These are phyloP conservation scores for Cryptococcus amylolentus DNA, from an alignment of 1,284 basidiomycete genomes.

Conservation along the genomic window DNA sequence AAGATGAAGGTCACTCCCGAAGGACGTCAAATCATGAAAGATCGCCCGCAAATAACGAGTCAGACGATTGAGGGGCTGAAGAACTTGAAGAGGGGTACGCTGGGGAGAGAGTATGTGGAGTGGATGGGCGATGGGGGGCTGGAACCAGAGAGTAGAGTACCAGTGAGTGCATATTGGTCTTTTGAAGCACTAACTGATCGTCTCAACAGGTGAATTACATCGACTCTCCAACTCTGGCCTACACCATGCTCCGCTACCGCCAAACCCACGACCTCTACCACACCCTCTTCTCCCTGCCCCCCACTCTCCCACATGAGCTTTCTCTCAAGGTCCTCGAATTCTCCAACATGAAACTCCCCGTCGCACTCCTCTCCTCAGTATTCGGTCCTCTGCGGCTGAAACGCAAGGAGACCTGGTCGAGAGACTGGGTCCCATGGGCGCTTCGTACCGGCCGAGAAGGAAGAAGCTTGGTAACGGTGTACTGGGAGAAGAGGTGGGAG, in stretches of 20 bases:
- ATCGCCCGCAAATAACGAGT: constrained; percentile 77
- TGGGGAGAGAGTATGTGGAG: constrained; percentile 81
- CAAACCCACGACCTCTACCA: constrained; percentile 84
- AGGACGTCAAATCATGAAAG: constrained; percentile 75
- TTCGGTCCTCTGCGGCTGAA: constrained; percentile 59
- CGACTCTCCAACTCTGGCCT: constrained; percentile 85
- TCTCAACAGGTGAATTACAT: constrained; percentile 81
- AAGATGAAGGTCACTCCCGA: constrained; percentile 74
- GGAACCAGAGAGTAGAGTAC: constrained; percentile 91
- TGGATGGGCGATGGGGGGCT: constrained; percentile 89
- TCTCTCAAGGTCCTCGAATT: constrained; percentile 95
- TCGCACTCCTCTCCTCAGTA: constrained; percentile 74
- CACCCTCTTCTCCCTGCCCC: constrained; percentile 75
- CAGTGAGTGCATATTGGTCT: constrained; percentile 56
- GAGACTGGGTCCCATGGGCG: constrained; percentile 87
- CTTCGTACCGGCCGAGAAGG: constrained; percentile 70
- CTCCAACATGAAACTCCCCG: constrained; percentile 85
- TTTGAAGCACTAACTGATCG: background rate
- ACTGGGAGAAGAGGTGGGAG: constrained; percentile 95
- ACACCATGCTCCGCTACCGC: constrained; percentile 96
- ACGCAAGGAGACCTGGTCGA: constrained; percentile 36
- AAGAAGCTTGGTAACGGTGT: constrained; percentile 77
- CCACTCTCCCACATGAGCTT: constrained; percentile 88
- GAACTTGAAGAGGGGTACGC: constrained; percentile 69
- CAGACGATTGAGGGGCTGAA: constrained; percentile 67